These are phyloP conservation scores for Penicillium sp. DNA, from an alignment of 2,329 filamentous ascomycete species.

Conservation along the genomic window DNA sequence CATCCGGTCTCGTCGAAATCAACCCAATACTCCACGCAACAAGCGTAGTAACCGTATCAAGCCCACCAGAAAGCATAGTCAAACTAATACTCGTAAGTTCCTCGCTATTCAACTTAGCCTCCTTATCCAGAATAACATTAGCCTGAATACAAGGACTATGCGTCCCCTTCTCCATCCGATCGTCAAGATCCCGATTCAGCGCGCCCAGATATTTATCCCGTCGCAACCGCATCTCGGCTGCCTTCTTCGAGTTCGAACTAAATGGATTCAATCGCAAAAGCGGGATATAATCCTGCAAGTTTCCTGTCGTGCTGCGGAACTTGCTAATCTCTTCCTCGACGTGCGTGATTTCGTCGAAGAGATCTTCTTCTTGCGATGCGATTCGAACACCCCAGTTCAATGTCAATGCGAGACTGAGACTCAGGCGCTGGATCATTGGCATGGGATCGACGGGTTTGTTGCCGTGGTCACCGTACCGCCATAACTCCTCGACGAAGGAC, in stretches of 20 bases:
- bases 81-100: constrained; percentile 69
- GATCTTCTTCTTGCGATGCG: constrained; percentile 60
- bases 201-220: constrained; percentile 64
- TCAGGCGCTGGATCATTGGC: constrained; percentile 70
- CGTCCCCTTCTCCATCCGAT: constrained; percentile 63
- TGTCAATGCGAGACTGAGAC: constrained; percentile 65
- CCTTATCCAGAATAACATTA: constrained; percentile 67
- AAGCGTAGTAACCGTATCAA: constrained; percentile 69
- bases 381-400: constrained; percentile 70
- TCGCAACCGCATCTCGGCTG: constrained; percentile 63
- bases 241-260: constrained; percentile 61
- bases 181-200: constrained; percentile 63
- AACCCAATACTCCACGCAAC: constrained; percentile 68
- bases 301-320: constrained; percentile 76
- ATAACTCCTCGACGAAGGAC: constrained; percentile 65
- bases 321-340: constrained; percentile 75
- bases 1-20: constrained; percentile 62
- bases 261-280: constrained; percentile 70
- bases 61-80: constrained; percentile 69
- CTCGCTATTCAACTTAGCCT: constrained; percentile 64
- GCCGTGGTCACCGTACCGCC: constrained; percentile 62
- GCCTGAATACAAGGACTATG: constrained; percentile 69
- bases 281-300: constrained; percentile 79
- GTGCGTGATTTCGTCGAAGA: constrained; percentile 73
- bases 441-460: constrained; percentile 63